Conservation (phyloP, 805 yeast genomes). For the Hanseniaspora taiwanica region DNA sequence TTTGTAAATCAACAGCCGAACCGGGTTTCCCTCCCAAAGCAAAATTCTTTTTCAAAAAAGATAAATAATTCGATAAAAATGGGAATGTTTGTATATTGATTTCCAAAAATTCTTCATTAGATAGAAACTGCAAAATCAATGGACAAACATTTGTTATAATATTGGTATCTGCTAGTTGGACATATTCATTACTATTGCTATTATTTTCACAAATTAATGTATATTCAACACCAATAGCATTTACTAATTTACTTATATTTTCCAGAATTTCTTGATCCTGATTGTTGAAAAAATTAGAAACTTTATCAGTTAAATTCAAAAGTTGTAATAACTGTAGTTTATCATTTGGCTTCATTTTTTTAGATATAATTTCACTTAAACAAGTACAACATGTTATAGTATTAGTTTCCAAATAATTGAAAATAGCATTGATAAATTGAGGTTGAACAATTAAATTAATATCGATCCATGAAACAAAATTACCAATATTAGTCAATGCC, state of each 20-base stretch:
- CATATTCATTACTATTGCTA: conserved; percentile 25
- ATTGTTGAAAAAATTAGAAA: conserved; percentile 15
- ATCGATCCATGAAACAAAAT: conserved; percentile 88
- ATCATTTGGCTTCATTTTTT: conserved; percentile 64
- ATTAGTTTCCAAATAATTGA: conserved; percentile 38
- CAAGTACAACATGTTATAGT: conserved; percentile 42
- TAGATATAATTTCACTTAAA: conserved; percentile 47
- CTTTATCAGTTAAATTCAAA: conserved; percentile 49
- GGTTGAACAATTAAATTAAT: conserved; percentile 56
- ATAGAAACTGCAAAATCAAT: conserved; percentile 51
- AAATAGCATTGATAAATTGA: conserved; percentile 43
- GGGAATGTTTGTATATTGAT: conserved; percentile 74
- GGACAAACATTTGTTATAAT: conserved; percentile 55
- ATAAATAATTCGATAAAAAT: conserved; percentile 59
- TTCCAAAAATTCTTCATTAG: conserved; percentile 30
- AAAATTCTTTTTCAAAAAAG: conserved; percentile 48
- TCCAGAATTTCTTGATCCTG: conserved; percentile 60
- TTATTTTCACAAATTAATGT: conserved; percentile 50
- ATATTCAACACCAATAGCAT: conserved; percentile 64
- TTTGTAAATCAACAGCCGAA: conserved; percentile 25
- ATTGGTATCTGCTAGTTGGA: conserved; percentile 31
- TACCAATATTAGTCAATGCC: conserved; percentile 55
- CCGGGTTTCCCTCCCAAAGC: conserved; percentile 28
- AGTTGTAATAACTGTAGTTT: conserved; percentile 51
- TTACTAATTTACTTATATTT: conserved; percentile 57